These are phyloP conservation scores for Blepharisma undulans DNA, from an alignment of 169 alveolate genomes.

Conservation along the genomic window DNA sequence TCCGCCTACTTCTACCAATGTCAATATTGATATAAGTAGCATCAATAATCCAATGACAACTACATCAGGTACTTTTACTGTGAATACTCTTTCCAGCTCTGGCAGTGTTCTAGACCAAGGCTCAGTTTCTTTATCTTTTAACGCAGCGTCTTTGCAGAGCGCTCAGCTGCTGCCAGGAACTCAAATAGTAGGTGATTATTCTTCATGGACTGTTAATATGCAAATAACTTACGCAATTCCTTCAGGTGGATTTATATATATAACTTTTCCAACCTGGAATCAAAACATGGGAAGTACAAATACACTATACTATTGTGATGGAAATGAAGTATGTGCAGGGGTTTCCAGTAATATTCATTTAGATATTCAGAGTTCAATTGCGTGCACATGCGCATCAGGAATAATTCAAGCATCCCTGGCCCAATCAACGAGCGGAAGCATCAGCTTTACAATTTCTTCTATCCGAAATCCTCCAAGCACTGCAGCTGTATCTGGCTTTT, in stretches of 20 bases:
- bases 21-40: neutral
- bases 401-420: neutral
- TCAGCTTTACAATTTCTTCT: neutral
- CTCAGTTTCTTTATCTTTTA: neutral
- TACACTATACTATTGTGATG: neutral
- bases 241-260: neutral
- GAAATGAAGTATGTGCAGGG: neutral
- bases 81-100: neutral
- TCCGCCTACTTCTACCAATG: neutral
- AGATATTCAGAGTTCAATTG: neutral
- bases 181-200: neutral
- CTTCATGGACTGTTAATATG: neutral
- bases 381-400: neutral
- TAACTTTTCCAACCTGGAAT: neutral
- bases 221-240: neutral
- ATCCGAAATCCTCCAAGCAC: conserved; percentile 30
- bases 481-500: conserved; percentile 14
- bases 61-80: neutral
- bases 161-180: conserved; percentile 23
- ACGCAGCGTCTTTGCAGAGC: neutral
- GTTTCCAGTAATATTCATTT: neutral
- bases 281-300: neutral
- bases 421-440: neutral
- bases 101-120: neutral
- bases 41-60: neutral